A percentile compares a stretch with the other conserved stretches of the same genome.
Evolutionary conservation across 2,329 filamentous ascomycete species (phyloP).

Genomic region (Stagonosporopsis cucurbitacearum): DNA sequence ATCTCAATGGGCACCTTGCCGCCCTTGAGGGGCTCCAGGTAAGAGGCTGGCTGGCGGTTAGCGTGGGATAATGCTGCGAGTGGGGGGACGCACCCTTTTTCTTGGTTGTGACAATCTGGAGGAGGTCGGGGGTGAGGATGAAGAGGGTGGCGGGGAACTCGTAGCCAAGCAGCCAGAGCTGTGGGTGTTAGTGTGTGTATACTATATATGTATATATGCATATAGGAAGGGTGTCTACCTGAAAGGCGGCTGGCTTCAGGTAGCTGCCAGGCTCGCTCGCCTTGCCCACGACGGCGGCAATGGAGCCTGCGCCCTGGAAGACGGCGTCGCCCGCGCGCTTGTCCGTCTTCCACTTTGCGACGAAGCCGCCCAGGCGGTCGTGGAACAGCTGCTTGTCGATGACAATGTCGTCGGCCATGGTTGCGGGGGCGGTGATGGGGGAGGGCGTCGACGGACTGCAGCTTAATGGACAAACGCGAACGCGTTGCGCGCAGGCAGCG

Average conservation of each 20-base stretch:
- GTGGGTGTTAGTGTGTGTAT: slow-evolving; percentile 43
- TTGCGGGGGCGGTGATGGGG: slow-evolving; percentile 33
- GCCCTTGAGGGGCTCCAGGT: slow-evolving; percentile 88
- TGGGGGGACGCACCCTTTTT: slow-evolving; percentile 78
- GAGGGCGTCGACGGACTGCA: slow-evolving; percentile 17
- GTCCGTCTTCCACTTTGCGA: slow-evolving; percentile 94
- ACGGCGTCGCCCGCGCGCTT: slow-evolving; percentile 84
- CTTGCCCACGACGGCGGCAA: slow-evolving; percentile 93
- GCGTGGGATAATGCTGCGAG: slow-evolving; percentile 1
- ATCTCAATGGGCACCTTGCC: slow-evolving; percentile 94
- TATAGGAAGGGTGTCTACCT: slow-evolving; percentile 64
- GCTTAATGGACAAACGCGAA: slow-evolving; percentile 16
- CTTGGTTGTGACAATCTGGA: slow-evolving; percentile 92
- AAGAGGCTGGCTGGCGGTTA: slow-evolving; percentile 72
- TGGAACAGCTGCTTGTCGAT: slow-evolving; percentile 95
- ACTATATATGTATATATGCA: too few species aligned
- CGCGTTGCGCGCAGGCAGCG: slow-evolving; percentile 15
- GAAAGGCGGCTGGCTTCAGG: slow-evolving; percentile 95
- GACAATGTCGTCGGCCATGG: slow-evolving; percentile 76
- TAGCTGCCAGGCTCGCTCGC: slow-evolving; percentile 80
- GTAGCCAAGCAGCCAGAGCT: slow-evolving; percentile 99
- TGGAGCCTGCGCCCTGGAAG: slow-evolving; percentile 85
- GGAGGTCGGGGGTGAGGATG: slow-evolving; percentile 83
- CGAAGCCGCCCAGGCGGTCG: slow-evolving; percentile 85
- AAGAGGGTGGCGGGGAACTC: slow-evolving; percentile 97